Evolutionary conservation across 1,284 basidiomycete species (phyloP).

Genomic region (Ceratobasidium theobromae): DNA sequence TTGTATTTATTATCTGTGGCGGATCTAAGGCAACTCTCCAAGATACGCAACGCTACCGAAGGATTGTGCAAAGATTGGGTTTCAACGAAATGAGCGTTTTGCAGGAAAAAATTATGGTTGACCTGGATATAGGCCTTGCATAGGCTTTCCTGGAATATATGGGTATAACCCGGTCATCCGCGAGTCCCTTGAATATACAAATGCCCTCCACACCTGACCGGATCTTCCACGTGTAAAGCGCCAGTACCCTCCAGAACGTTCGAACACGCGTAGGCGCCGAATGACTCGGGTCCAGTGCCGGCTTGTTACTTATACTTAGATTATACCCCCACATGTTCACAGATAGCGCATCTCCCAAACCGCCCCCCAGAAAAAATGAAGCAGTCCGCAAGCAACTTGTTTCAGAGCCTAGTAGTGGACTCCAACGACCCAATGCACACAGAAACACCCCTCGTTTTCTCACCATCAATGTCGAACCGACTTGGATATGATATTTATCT

Average conservation of each 20-base stretch:
- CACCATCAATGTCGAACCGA: constrained; percentile 55
- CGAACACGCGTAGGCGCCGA: no score
- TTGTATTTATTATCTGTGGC: constrained; percentile 69
- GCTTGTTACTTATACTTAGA: no score
- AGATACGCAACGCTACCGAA: constrained; percentile 43
- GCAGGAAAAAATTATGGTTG: not conserved
- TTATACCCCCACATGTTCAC: no score
- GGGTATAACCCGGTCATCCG: no score
- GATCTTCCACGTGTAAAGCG: no score
- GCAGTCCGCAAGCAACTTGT: no score
- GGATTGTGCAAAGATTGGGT: constrained; percentile 2
- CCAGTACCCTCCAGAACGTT: no score
- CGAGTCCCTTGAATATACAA: no score
- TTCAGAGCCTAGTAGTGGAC: no score
- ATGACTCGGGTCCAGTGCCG: no score
- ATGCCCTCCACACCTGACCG: no score
- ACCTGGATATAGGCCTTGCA: not conserved
- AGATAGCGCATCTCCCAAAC: no score
- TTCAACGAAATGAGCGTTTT: not conserved
- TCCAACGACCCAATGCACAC: constrained; percentile 24
- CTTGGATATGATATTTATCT: constrained; percentile 59
- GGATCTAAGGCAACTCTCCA: constrained; percentile 64
- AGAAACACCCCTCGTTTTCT: constrained; percentile 63
- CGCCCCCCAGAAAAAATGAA: not conserved
- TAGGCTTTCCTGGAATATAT: not conserved